phyloP scores from a whole-genome alignment of 2,329 filamentous ascomycete species.

The Monosporascus cannonballus region DNA sequence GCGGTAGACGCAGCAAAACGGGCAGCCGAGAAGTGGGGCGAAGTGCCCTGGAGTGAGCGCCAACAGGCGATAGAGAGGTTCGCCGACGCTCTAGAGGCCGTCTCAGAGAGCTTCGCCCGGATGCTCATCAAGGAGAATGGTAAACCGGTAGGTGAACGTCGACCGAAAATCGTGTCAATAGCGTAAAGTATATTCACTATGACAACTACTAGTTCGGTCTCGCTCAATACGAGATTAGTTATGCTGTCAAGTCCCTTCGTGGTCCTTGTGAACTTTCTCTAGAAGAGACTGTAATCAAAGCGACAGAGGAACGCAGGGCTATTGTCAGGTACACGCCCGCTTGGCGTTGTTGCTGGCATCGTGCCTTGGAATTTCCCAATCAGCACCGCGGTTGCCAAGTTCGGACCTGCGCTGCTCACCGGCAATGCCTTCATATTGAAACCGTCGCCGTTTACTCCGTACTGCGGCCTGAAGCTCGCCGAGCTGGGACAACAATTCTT shows the following conservation, averaged over 20 bases:
- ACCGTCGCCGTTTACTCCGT: slow-evolving; percentile 47
- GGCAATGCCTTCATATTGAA: slow-evolving; percentile 52
- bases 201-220: neutral
- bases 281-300: slow-evolving; percentile 32
- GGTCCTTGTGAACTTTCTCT: slow-evolving; percentile 26
- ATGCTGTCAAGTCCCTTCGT: slow-evolving; percentile 20
- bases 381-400: slow-evolving; percentile 45
- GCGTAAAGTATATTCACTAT: too few relatives aligned
- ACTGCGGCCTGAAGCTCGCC: slow-evolving; percentile 46
- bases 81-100: slow-evolving; percentile 19
- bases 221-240: neutral
- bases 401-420: slow-evolving; percentile 50
- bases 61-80: slow-evolving; percentile 14
- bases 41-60: slow-evolving; percentile 17
- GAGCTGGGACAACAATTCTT: slow-evolving; percentile 53
- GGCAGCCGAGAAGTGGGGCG: slow-evolving; percentile 33
- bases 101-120: slow-evolving; percentile 12
- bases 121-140: slow-evolving; percentile 23
- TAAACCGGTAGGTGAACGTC: slow-evolving; percentile 19
- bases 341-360: slow-evolving; percentile 41
- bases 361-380: slow-evolving; percentile 54
- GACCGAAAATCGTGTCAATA: too few relatives aligned
- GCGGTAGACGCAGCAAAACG: slow-evolving; percentile 29
- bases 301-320: slow-evolving; percentile 28
- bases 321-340: slow-evolving; percentile 32